Conservation (phyloP, 495 filamentous ascomycete genomes). For the Penicillium turbatum region DNA sequence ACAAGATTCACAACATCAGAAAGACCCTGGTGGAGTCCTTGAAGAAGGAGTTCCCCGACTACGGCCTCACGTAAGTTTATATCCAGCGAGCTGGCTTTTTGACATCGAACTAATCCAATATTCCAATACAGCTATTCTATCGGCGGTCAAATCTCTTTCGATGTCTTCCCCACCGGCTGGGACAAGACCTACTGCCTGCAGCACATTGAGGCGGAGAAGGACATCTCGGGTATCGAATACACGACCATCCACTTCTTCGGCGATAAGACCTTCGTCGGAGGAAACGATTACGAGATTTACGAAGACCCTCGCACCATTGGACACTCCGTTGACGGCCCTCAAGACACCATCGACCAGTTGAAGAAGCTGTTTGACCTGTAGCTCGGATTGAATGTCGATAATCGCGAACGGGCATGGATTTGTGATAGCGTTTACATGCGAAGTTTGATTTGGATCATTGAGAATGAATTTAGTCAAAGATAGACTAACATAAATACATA, state of each 20-base stretch:
- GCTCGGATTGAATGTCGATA: constrained; percentile 11
- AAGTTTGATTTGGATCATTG: constrained; percentile 2
- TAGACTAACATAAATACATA: constrained; percentile 4
- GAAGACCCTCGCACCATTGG: constrained; percentile 73
- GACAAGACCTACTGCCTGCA: constrained; percentile 97
- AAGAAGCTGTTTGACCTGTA: constrained; percentile 76
- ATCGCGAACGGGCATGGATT: constrained; percentile 6
- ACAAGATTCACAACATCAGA: constrained; percentile 69
- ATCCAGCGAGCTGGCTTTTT: background rate
- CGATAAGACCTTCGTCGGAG: constrained; percentile 84
- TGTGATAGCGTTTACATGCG: constrained; percentile 17
- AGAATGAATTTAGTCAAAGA: background rate
- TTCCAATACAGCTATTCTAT: constrained; percentile 67
- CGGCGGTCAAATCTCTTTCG: constrained; percentile 95
- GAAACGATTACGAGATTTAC: constrained; percentile 96
- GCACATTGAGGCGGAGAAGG: constrained; percentile 79
- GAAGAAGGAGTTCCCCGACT: constrained; percentile 74
- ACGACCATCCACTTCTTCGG: constrained; percentile 96
- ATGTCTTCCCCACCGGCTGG: constrained; percentile 95
- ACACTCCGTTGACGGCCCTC: constrained; percentile 73
- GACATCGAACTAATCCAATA: background rate
- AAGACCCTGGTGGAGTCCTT: constrained; percentile 66
- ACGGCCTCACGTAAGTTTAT: constrained; percentile 72
- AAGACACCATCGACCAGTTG: constrained; percentile 72
- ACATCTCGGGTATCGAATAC: constrained; percentile 69